Base-by-base conservation (phyloP, 225 moss, liverwort and hornwort genomes). In the Bryum argenteum region DNA sequence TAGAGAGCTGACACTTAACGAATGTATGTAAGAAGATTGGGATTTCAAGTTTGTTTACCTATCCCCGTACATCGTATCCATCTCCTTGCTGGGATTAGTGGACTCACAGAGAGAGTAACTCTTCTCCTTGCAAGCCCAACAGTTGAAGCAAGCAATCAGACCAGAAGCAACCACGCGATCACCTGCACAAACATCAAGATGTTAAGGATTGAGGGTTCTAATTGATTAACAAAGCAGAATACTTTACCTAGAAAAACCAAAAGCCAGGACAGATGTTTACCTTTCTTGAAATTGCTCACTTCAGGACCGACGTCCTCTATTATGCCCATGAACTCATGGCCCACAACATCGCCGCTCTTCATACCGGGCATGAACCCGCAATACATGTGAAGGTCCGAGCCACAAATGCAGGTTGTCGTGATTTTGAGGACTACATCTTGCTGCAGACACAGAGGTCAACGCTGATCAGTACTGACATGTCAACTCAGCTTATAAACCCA, bases 251-350 rank as follows among this genome's bases (percentile, higher is more conserved):
- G 1, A 44, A 21, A 38, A 44, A 2, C 43, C 62, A 7, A 9
- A 20, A 54, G 12, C 16, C 8, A 62, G 44, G 33, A 75, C 56
- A 65, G 11, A 56, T 20, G 20, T 56, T 38, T 80, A 52, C 93
- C 93, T 52, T 78, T 80, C 64, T 81, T 84, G 51, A 88, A 44
- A 3, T 61, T 84, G 51, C 22, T 66, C 59, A 91, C 91, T 4
- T 82, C 73, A n/a, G 87, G 80, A 12, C 93, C 91, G 1, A 86
- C 71, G 0, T 82, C 87, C 1, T 91, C 82, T 7, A 91, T 82
- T 10, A 87, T 80, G 1, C 91, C 93, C 89, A 90, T 90, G 74
- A 89, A 91, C 43, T 93, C 93, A 70, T 93, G 93, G 6, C 89
- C 93, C 41, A 89, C 51, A 51, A 93, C 60, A 52, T 93, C 93